Percentiles rank a stretch among this genome's conserved stretches.
phyloP scores from a whole-genome alignment of 1,139 yeast species.

The Dujonia santamariae region DNA sequence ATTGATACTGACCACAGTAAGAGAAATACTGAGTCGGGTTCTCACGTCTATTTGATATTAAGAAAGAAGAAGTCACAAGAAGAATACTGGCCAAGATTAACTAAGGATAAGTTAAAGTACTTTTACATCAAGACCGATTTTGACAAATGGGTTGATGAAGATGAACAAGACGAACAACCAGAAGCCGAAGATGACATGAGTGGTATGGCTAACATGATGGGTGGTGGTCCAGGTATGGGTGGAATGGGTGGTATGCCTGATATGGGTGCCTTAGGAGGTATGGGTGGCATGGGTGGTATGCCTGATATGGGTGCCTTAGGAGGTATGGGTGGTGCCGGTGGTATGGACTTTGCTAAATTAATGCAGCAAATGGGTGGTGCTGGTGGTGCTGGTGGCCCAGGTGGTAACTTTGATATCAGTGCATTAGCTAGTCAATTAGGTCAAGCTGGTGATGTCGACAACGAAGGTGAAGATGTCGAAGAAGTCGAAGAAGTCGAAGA shows the following conservation, averaged over 20 bases:
- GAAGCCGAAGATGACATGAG: conserved; percentile 44
- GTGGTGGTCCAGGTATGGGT: conserved; percentile 21
- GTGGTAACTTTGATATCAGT: conserved; percentile 34
- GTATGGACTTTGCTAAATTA: conserved; percentile 21
- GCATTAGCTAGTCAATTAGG: conserved; percentile 45
- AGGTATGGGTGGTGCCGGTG: conserved; percentile 15
- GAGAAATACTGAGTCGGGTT: conserved; percentile 59
- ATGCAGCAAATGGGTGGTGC: conserved; percentile 22
- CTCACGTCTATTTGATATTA: conserved; percentile 65
- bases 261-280: conserved; percentile 60
- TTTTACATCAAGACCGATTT: conserved; percentile 90
- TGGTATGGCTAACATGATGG: conserved; percentile 27
- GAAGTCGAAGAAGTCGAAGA: conserved; percentile 20
- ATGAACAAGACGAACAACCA: conserved; percentile 71
- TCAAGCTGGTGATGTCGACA: conserved; percentile 37
- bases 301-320: conserved; percentile 24
- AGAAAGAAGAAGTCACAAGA: conserved; percentile 64
- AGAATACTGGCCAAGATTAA: conserved; percentile 92
- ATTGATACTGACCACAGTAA: conserved; percentile 67
- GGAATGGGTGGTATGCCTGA: conserved; percentile 35
- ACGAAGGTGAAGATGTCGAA: conserved; percentile 28
- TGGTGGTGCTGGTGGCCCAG: conserved; percentile 33
- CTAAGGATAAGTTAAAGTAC: conserved; percentile 67
- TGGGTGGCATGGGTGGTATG: conserved; percentile 8
- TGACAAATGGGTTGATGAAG: conserved; percentile 96